These are phyloP conservation scores for Orbilia blumenaviensis DNA, from an alignment of 2,329 filamentous ascomycete species.

Conservation along the genomic window DNA sequence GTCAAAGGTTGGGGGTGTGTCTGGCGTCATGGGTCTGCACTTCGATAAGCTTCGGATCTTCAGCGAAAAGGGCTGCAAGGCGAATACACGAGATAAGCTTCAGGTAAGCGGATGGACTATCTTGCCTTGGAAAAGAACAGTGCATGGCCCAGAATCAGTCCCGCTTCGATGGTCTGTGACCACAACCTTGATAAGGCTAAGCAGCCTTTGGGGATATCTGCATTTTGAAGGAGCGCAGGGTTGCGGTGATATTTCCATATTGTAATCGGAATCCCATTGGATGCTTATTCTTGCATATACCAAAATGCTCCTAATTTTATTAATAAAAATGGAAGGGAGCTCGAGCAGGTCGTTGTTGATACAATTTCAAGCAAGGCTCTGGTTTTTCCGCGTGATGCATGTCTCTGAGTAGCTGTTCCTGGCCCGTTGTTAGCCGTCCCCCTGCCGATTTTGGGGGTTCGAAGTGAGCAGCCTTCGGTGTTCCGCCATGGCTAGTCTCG, in stretches of 20 bases:
- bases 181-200: conserved; percentile 20
- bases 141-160: conserved; percentile 13
- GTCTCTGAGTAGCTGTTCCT: conserved; percentile 25
- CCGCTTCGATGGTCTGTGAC: neutral
- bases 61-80: conserved; percentile 29
- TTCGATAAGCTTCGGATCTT: conserved; percentile 53
- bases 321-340: neutral
- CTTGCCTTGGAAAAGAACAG: conserved; percentile 4
- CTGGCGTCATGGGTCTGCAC: conserved; percentile 41
- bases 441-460: conserved; percentile 19
- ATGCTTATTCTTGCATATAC: conserved; percentile 11
- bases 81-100: conserved; percentile 43
- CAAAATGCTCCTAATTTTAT: neutral
- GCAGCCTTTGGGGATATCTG: neutral
- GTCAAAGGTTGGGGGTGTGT: conserved; percentile 24
- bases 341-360: neutral
- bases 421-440: conserved; percentile 49
- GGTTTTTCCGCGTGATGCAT: conserved; percentile 13
- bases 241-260: conserved; percentile 8
- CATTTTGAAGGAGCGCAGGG: conserved; percentile 36
- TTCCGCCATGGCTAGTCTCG: conserved; percentile 19
- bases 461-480: conserved; percentile 6
- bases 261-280: conserved; percentile 44
- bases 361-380: neutral
- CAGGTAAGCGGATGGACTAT: conserved; percentile 44